A percentile compares a stretch with the other conserved stretches of the same genome.
These are phyloP conservation scores for Exophiala viscosa DNA, from an alignment of 2,329 filamentous ascomycete genomes.

Conservation along the genomic window DNA sequence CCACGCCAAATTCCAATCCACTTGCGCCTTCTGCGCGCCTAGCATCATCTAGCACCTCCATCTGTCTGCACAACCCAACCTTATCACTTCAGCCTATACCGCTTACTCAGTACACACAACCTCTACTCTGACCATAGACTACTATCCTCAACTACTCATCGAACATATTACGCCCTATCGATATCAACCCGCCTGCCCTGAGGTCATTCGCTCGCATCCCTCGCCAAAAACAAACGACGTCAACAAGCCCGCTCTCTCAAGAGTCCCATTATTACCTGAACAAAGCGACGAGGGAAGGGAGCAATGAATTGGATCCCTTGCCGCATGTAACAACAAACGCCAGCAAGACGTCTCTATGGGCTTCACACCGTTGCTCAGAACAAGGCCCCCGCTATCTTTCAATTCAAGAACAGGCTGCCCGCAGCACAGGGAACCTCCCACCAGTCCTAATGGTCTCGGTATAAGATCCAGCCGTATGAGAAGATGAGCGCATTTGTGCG, in stretches of 20 bases:
- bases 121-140: neutral
- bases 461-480: slow-evolving; percentile 18
- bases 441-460: slow-evolving; percentile 19
- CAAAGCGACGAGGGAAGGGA: slow-evolving; percentile 3
- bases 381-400: slow-evolving; percentile 18
- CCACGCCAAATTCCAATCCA: no score
- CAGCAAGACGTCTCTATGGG: slow-evolving; percentile 24
- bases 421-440: slow-evolving; percentile 8
- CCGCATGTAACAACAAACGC: slow-evolving; percentile 16
- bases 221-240: neutral
- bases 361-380: slow-evolving; percentile 21
- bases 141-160: neutral
- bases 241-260: neutral
- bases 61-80: no score
- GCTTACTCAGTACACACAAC: neutral
- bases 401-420: slow-evolving; percentile 10
- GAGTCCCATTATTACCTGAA: slow-evolving; percentile 11
- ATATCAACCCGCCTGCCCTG: neutral
- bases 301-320: neutral
- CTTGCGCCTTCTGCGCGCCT: no score
- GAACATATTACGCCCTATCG: neutral
- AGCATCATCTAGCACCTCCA: no score
- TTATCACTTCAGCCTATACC: no score
- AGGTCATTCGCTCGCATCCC: neutral
- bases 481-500: slow-evolving; percentile 79